Base-by-base conservation (phyloP, 2,329 filamentous ascomycete genomes). In the Diaporthe sp. region DNA sequence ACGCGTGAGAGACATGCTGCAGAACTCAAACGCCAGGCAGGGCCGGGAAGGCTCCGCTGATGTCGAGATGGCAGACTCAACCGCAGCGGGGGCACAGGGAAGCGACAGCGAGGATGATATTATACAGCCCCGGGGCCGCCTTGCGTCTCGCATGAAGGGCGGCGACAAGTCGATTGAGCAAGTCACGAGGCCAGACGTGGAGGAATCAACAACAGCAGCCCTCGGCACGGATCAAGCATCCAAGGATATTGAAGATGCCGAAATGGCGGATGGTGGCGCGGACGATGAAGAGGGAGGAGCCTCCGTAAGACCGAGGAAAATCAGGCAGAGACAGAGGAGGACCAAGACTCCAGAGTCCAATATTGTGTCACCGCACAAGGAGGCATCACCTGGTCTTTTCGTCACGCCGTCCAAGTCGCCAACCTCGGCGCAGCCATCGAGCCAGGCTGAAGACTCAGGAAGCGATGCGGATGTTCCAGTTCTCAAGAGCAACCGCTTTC, bases 121-220 rank as follows among this genome's bases (percentile, higher is more conserved):
- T 63, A 82, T 88, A 3, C 85, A 86, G 58, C 93, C 93, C 0
- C 88, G 88, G 71, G 92, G 92, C 32, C 88, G 89, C 70, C 85
- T 94, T 77, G 92, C 92, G 17, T 88, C 92, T 22, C 87, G 90
- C 69, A 91, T 95, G 88, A 87, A 89, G 75, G 88, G 81, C 53
- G 77, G 75, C 42, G 72, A 75, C 30, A 63, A 65, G 70, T 78
- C 53, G 58, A 72, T 12, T 61, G 73, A 42, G 75, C 78, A 77
- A 50, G 83, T 80, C 58, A 82, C 83, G 3, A 80, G 82, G 65
- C 84, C 86, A 73, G 83, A 84, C 72, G 81, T 84, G 42, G 86
- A 80, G 78, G 85, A 83, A 78, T 82, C 86, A 79, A 79, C 89
- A 17, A 79, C 84, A 72, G 72, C 79, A 76, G 53, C 80, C 71